Base-by-base conservation (phyloP, 805 yeast species). In the Metschnikowia drakensbergensis region DNA sequence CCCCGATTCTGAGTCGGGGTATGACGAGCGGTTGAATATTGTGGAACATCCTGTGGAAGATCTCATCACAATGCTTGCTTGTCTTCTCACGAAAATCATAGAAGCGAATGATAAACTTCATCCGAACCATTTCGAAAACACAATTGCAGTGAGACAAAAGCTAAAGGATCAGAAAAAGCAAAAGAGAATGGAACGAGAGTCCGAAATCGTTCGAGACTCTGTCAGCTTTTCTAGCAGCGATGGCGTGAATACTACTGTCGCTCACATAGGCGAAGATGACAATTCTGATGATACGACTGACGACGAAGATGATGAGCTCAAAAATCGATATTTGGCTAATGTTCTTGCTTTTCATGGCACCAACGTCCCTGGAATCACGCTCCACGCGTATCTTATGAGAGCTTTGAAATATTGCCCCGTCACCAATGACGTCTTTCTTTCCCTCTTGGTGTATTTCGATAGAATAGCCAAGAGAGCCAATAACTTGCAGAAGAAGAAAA, bases 351-450 rank as follows among this genome's bases (percentile, higher is more conserved):
- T 94, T 65, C 96, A 90, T 66, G 99, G 99, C 13, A 83, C 96
- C 50, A 95, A 92, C 62, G 84, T 94, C 7, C 99, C 99, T 1
- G 96, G 95, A n/a, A 94, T 94, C 46, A 81, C 91, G 9, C 76
- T 94, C 42, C 90, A 89, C 59, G 94, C 96, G 22, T 94, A 94
- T 64, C 75, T 94, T 51, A 80, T 88, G 37, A 82, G 99, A 62
- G 92, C 94, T 28, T 80, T 92, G 64, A 92, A 92, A 67, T 94
- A 94, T 69, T 94, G 99, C 66, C 98, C 99, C 0, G 94, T 94
- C n/a, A 91, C 99, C 2, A 92, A 92, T 67, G 98, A 94, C 64
- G 98, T 94, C 31, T 94, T 91, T 66, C 71, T 94, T 42, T 84
- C 96, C 34, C 69, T 94, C 32, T 74, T 94, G 58, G 97, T 94